These are phyloP conservation scores for Hygrocybe punicea DNA, from an alignment of 768 basidiomycete genomes.

Conservation along the genomic window DNA sequence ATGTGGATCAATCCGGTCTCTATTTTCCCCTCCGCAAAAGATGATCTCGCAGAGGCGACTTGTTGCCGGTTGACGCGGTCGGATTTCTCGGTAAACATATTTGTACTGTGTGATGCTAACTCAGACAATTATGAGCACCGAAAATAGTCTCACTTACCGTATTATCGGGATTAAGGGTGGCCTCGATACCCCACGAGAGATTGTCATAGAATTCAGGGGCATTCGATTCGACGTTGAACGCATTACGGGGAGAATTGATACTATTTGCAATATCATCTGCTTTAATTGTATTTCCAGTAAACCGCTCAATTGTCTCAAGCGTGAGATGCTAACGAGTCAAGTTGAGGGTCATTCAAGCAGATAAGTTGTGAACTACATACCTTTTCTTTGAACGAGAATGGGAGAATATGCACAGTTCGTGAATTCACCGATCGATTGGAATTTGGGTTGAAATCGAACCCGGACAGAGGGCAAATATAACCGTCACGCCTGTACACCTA, in stretches of 20 bases:
- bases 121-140: neutral
- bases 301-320: neutral
- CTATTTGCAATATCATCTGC: neutral
- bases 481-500: constrained; percentile 2
- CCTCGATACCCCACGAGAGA: constrained; percentile 6
- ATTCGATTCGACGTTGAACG: neutral
- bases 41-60: too few species aligned
- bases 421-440: neutral
- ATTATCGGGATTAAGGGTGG: neutral
- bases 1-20: neutral
- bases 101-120: neutral
- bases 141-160: neutral
- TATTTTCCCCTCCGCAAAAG: neutral
- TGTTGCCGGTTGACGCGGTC: neutral
- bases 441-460: neutral
- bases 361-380: neutral
- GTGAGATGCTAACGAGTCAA: neutral
- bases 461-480: neutral
- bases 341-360: neutral
- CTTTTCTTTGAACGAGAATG: neutral
- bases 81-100: constrained; percentile 1
- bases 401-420: neutral
- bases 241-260: neutral
- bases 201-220: constrained; percentile 1
- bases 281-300: neutral